Evolutionary conservation across 2,329 filamentous ascomycete species (phyloP), one percentile per base, ranked within the genome.

Genomic region (Xylaria sp.): DNA sequence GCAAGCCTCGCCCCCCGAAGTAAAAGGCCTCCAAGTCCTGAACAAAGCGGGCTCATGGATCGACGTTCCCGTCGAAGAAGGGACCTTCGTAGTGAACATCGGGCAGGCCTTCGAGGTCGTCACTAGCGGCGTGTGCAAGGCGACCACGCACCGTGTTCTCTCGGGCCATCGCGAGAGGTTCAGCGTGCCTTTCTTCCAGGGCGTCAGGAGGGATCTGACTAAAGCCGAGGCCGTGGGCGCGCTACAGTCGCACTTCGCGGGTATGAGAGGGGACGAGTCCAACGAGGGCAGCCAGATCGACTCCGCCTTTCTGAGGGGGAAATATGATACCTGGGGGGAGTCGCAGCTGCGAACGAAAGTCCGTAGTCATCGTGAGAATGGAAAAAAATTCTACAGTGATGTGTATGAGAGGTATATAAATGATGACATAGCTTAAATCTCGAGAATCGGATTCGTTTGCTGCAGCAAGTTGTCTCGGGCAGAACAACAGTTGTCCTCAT

Each of bases 21-120:
- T 81, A 1, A 71, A 78, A 40, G 82, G 84, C 0, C 74, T 87
- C 0, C 81, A 87, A 68, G 83, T 82, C 0, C 78, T 87, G 15
- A 81, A 81, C 61, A 76, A 78, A 42, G 69, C 70, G 0, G 82
- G 82, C 1, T 64, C 71, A 1, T 87, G 84, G 85, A 72, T 87
- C 21, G 76, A 82, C 37, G 83, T 82, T 5, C 80, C 80, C 0
- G 78, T 77, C 0, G 71, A 86, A 1, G 73, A 76, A 0, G 79
- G 77, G 0, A 83, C 82, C 0, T 82, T 87, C 52, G 84, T 87
- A 2, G 84, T 87, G 37, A 86, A 86, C 65, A 83, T 86, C 58
- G 84, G 84, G 0, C 84, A 87, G 68, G 83, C 83, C 0, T 85
- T 87, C 54, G 84, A 87, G 69, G 83, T 84, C 1, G 81, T 84